These are phyloP conservation scores for Dendrostoma leiphaemia DNA, from an alignment of 2,329 filamentous ascomycete species.

Conservation along the genomic window DNA sequence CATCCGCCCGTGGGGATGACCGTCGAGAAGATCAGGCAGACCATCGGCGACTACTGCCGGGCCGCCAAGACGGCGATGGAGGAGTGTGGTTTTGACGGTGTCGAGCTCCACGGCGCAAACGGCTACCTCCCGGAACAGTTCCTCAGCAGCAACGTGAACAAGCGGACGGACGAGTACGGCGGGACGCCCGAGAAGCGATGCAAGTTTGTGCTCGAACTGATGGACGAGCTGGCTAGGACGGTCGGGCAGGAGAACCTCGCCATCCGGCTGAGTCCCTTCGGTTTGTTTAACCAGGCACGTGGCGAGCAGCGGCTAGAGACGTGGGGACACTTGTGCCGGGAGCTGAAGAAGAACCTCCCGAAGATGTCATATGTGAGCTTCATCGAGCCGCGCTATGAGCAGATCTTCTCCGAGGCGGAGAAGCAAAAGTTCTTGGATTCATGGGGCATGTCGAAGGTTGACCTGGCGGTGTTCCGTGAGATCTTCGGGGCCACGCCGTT, in stretches of 20 bases:
- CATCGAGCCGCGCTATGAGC: slow-evolving; percentile 48
- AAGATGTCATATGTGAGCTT: slow-evolving; percentile 58
- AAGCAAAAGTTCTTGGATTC: slow-evolving; percentile 22
- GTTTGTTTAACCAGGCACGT: slow-evolving; percentile 44
- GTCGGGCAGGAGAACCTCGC: slow-evolving; percentile 47
- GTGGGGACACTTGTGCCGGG: slow-evolving; percentile 48
- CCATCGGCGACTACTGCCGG: slow-evolving; percentile 27
- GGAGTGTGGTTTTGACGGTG: slow-evolving; percentile 45
- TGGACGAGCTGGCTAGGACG: slow-evolving; percentile 47
- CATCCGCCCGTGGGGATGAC: slow-evolving; percentile 27
- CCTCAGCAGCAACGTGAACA: slow-evolving; percentile 51
- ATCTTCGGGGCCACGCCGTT: slow-evolving; percentile 26
- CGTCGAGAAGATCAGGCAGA: slow-evolving; percentile 39
- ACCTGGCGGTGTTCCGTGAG: slow-evolving; percentile 12
- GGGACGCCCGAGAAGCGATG: slow-evolving; percentile 54
- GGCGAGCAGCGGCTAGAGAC: slow-evolving; percentile 58
- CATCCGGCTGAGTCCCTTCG: slow-evolving; percentile 55
- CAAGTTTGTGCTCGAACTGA: slow-evolving; percentile 50
- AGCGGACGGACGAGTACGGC: slow-evolving; percentile 52
- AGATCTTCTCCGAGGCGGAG: slow-evolving; percentile 29
- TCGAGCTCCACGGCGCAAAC: slow-evolving; percentile 39
- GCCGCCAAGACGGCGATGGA: slow-evolving; percentile 45
- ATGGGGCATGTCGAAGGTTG: slow-evolving; percentile 13
- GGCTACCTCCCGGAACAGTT: slow-evolving; percentile 51
- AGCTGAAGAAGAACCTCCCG: slow-evolving; percentile 42